Percentiles rank a stretch among this genome's conserved stretches.
Conservation (phyloP, 306 rosid species). For the Pyrus communis region DNA sequence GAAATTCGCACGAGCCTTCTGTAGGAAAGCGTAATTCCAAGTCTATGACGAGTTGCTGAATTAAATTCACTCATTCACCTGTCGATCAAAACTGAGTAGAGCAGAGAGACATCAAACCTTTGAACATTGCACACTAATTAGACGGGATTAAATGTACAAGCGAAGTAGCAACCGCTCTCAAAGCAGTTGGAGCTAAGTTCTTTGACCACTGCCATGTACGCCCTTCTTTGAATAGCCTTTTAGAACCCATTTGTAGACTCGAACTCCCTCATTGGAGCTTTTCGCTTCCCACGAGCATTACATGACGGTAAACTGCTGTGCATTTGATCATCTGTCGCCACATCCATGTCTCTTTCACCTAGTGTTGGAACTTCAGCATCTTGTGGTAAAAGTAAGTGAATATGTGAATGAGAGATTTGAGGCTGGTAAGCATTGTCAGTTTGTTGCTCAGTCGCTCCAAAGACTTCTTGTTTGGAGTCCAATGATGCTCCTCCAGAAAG, state of each 20-base stretch:
- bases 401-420: background rate
- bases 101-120: constrained; percentile 1
- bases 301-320: background rate
- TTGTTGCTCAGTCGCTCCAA: background rate
- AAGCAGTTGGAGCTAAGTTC: background rate
- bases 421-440: constrained; percentile 4
- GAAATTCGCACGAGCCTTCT: background rate
- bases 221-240: constrained; percentile 1
- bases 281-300: constrained; percentile 17
- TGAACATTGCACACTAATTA: constrained; percentile 11
- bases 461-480: constrained; percentile 13
- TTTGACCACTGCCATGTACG: background rate
- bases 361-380: constrained; percentile 42
- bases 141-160: constrained; percentile 1
- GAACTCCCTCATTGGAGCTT: constrained; percentile 26
- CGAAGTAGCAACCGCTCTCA: background rate
- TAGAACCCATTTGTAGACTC: constrained; percentile 10
- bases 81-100: constrained; percentile 25
- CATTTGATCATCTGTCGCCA: background rate
- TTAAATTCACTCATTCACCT: constrained; percentile 8
- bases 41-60: background rate
- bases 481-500: constrained; percentile 22
- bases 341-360: constrained; percentile 3
- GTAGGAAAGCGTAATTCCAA: background rate
- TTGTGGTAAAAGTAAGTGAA: background rate